A percentile compares a stretch with the other conserved stretches of the same genome.
Evolutionary conservation across 495 filamentous ascomycete species (phyloP).

Genomic region (Penicillium chermesinum): DNA sequence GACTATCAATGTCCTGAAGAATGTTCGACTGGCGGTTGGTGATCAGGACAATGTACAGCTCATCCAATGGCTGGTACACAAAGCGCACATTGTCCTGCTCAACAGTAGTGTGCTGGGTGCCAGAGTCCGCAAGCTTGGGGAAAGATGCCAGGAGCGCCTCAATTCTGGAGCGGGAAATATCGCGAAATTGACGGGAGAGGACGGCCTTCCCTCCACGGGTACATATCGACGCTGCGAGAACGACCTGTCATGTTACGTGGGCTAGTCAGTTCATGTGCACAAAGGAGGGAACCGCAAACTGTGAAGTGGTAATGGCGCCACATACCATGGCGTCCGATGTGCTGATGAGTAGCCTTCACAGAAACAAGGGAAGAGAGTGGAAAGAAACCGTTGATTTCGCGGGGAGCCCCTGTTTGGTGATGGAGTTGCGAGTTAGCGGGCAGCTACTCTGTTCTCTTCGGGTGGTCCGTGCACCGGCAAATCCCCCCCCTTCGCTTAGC

Average conservation of each 20-base stretch:
- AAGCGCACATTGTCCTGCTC: constrained; percentile 99
- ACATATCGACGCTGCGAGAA: constrained; percentile 98
- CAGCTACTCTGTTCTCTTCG: constrained; percentile 47
- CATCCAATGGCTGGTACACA: constrained; percentile 97
- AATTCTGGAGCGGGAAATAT: constrained; percentile 91
- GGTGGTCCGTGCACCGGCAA: constrained; percentile 35
- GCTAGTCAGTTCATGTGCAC: constrained; percentile 18
- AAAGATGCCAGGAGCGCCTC: constrained; percentile 95
- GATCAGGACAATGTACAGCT: constrained; percentile 98
- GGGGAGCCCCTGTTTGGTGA: constrained; percentile 18
- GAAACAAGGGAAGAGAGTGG: constrained; percentile 1
- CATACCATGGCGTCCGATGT: not conserved
- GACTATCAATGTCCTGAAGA: constrained; percentile 95
- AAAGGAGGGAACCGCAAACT: not conserved
- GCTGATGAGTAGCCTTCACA: constrained; percentile 19
- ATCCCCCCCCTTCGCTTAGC: constrained; percentile 41
- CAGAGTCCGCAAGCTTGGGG: constrained; percentile 90
- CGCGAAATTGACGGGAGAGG: constrained; percentile 91
- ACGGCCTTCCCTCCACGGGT: constrained; percentile 97
- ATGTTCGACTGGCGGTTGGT: constrained; percentile 99
- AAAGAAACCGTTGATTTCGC: constrained; percentile 1
- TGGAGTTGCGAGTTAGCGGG: constrained; percentile 28
- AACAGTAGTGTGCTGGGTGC: constrained; percentile 94
- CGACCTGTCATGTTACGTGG: constrained; percentile 59
- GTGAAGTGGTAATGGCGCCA: not conserved